These are phyloP conservation scores for Phytophthora hibernalis DNA, from an alignment of 352 stramenopile genomes.

Conservation along the genomic window DNA sequence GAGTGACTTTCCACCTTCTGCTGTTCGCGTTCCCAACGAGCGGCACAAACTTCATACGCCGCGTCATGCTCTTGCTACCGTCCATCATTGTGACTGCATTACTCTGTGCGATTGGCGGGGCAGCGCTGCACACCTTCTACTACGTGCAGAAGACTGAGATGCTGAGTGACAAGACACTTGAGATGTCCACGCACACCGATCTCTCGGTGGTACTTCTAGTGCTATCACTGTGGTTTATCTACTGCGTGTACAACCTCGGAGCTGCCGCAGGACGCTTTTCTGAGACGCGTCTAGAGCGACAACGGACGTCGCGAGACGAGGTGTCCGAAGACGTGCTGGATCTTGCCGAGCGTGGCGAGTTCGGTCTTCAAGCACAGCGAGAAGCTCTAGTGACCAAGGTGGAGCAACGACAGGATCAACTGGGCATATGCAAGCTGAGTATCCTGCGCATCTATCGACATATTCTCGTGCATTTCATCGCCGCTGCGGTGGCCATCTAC, in stretches of 20 bases:
- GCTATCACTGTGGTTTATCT: constrained; percentile 55
- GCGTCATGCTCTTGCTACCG: constrained; percentile 47
- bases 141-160: constrained; percentile 59
- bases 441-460: constrained; percentile 63
- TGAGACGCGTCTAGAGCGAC: constrained; percentile 44
- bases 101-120: constrained; percentile 35
- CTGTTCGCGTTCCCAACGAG: constrained; percentile 65
- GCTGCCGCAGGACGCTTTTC: constrained; percentile 45
- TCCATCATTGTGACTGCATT: constrained; percentile 53
- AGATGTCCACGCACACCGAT: constrained; percentile 47
- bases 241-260: constrained; percentile 46
- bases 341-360: constrained; percentile 69
- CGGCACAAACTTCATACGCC: constrained; percentile 48
- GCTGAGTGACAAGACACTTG: constrained; percentile 27
- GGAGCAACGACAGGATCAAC: constrained; percentile 60
- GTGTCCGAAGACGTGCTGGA: constrained; percentile 59
- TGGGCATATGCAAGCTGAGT: constrained; percentile 63
- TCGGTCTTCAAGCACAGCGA: constrained; percentile 69
- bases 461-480: constrained; percentile 44
- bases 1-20: constrained; percentile 54
- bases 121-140: constrained; percentile 64
- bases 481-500: constrained; percentile 54
- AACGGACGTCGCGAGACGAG: constrained; percentile 44
- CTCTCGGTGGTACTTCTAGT: constrained; percentile 47
- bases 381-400: constrained; percentile 64